A percentile compares a stretch with the other conserved stretches of the same genome.
These are phyloP conservation scores for Phytophthora macrochlamydospora DNA, from an alignment of 352 stramenopile species.

Conservation along the genomic window DNA sequence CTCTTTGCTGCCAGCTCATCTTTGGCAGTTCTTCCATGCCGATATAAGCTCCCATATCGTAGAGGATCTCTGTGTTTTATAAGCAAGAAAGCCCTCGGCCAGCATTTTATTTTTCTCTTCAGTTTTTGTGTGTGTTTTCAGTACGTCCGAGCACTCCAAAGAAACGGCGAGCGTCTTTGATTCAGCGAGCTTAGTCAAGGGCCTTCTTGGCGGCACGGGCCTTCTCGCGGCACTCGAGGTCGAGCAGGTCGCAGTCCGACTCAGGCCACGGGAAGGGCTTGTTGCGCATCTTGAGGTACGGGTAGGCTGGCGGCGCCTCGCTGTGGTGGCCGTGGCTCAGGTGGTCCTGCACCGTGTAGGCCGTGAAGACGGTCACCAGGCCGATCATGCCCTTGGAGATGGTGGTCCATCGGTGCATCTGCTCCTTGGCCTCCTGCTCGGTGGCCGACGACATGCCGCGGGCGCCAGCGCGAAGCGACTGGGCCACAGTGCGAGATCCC, in stretches of 20 bases:
- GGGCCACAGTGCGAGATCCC: constrained; percentile 51
- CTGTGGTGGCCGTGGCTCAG: constrained; percentile 67
- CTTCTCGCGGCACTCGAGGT: constrained; percentile 73
- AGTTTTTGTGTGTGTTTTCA: no score
- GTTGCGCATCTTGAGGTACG: constrained; percentile 89
- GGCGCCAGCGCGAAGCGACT: constrained; percentile 58
- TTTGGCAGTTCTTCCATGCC: no score
- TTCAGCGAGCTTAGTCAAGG: constrained; percentile 48
- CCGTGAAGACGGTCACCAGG: constrained; percentile 57
- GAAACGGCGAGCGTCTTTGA: no score
- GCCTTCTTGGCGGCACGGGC: constrained; percentile 70
- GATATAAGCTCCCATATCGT: no score
- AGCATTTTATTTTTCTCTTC: no score
- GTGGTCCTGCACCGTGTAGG: constrained; percentile 65
- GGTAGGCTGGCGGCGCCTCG: constrained; percentile 63
- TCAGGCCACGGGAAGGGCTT: constrained; percentile 88
- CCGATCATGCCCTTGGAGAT: constrained; percentile 89
- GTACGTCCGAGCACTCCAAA: no score
- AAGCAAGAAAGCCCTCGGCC: no score
- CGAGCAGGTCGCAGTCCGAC: constrained; percentile 81
- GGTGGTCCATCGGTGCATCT: constrained; percentile 86
- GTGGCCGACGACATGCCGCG: constrained; percentile 84
- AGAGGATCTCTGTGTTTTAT: no score
- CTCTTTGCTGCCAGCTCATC: no score
- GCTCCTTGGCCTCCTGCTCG: constrained; percentile 85